Conservation (phyloP, 352 stramenopile species). For the Peronospora destructor region DNA sequence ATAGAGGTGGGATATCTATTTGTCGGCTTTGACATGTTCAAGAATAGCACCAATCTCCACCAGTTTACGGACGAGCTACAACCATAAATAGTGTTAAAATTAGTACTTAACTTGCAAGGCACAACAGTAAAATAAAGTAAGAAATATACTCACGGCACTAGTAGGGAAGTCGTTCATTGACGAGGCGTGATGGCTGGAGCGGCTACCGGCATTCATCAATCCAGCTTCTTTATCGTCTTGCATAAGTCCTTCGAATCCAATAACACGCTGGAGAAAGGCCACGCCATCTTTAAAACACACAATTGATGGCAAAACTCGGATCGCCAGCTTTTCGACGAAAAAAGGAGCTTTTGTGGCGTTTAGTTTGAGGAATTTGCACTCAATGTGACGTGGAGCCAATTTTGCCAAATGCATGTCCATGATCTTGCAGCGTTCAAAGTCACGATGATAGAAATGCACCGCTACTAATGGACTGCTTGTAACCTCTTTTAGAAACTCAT, state of each 20-base stretch:
- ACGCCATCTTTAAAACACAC: conserved; percentile 90
- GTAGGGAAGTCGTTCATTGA: conserved; percentile 59
- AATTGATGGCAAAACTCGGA: conserved; percentile 91
- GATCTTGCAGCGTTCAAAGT: conserved; percentile 97
- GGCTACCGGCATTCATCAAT: conserved; percentile 31
- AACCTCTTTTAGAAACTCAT: conserved; percentile 94
- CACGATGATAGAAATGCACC: conserved; percentile 94
- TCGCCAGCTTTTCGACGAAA: conserved; percentile 89
- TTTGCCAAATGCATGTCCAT: conserved; percentile 89
- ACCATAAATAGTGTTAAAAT: background rate
- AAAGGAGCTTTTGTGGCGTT: conserved; percentile 93
- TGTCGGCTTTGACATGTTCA: conserved; percentile 35
- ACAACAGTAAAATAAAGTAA: background rate
- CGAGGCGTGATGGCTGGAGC: conserved; percentile 33
- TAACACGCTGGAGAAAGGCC: conserved; percentile 81
- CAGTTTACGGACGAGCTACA: conserved; percentile 53
- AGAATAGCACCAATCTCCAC: conserved; percentile 53
- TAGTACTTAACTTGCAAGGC: background rate
- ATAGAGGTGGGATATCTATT: conserved; percentile 11
- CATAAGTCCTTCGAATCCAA: conserved; percentile 91
- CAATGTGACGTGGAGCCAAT: conserved; percentile 61
- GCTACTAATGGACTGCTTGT: conserved; percentile 77
- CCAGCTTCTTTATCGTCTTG: conserved; percentile 63
- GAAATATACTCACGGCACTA: conserved; percentile 32
- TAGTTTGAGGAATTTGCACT: conserved; percentile 93